These are phyloP conservation scores for Babesia ovis DNA, from an alignment of 169 alveolate genomes.

Conservation along the genomic window DNA sequence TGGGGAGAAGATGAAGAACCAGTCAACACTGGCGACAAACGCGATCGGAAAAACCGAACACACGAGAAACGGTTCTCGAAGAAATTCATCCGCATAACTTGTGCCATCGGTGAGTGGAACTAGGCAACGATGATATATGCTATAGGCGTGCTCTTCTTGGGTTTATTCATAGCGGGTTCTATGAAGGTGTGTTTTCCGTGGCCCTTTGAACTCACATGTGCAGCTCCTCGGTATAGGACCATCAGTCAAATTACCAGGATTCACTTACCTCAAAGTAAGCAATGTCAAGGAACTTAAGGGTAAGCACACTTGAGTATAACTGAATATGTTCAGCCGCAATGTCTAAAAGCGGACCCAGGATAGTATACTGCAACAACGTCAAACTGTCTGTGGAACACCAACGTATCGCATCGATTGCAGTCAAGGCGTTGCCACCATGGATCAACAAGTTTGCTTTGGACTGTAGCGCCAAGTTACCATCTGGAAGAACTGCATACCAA, in stretches of 20 bases:
- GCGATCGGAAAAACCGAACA: constrained; percentile 3
- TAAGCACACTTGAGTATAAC: not conserved
- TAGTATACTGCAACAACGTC: constrained; percentile 30
- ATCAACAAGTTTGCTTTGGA: constrained; percentile 27
- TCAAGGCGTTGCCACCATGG: constrained; percentile 14
- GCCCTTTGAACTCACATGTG: not conserved
- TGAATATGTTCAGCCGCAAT: not conserved
- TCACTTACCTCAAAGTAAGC: constrained; percentile 16
- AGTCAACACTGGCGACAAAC: not conserved
- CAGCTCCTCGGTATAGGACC: constrained; percentile 33
- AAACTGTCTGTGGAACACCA: not conserved
- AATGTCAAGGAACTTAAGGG: constrained; percentile 14
- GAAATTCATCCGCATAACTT: constrained; percentile 2
- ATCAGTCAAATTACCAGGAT: constrained; percentile 16
- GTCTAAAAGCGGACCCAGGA: constrained; percentile 24
- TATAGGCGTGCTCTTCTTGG: constrained; percentile 16
- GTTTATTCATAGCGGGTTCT: constrained; percentile 5
- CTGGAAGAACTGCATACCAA: constrained; percentile 32
- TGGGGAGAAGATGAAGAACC: not conserved
- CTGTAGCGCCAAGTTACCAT: constrained; percentile 30
- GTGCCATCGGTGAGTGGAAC: constrained; percentile 7
- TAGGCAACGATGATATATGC: not conserved
- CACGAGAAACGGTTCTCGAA: not conserved
- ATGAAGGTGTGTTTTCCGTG: not conserved
- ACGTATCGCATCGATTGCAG: not conserved